Evolutionary conservation across 495 filamentous ascomycete species (phyloP).

Genomic region (Glutinoglossum americanum): DNA sequence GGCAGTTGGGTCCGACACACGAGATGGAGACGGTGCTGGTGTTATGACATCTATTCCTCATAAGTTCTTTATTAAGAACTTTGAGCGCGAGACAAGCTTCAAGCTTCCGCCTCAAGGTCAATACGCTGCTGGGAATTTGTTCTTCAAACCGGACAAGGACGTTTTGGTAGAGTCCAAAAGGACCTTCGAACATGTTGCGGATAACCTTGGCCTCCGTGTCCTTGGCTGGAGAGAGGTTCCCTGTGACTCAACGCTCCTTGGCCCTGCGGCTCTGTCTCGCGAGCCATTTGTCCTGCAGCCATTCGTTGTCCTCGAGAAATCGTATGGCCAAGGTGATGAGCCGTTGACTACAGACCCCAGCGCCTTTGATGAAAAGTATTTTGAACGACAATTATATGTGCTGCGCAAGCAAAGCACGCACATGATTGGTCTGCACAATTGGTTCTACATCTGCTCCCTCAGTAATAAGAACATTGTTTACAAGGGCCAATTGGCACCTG

Average conservation of each 20-base stretch:
- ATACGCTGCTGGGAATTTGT: constrained; percentile 94
- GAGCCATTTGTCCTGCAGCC: constrained; percentile 92
- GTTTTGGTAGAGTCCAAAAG: constrained; percentile 68
- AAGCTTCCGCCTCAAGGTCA: constrained; percentile 74
- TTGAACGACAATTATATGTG: constrained; percentile 87
- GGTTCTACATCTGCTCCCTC: constrained; percentile 97
- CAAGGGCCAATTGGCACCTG: constrained; percentile 89
- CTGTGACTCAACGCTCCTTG: constrained; percentile 75
- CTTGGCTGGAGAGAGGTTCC: constrained; percentile 95
- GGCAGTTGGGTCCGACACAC: constrained; percentile 90
- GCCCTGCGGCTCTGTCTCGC: constrained; percentile 77
- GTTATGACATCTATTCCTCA: constrained; percentile 99
- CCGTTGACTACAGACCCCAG: constrained; percentile 62
- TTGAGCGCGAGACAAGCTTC: constrained; percentile 70
- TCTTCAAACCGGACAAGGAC: constrained; percentile 92
- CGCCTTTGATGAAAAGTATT: constrained; percentile 61
- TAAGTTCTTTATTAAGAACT: constrained; percentile 97
- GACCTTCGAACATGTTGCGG: constrained; percentile 81
- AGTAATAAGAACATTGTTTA: constrained; percentile 99
- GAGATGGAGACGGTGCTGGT: constrained; percentile 94
- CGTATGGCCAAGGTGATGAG: constrained; percentile 69
- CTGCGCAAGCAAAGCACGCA: constrained; percentile 89
- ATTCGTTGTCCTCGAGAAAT: constrained; percentile 72
- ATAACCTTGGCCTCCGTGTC: constrained; percentile 68
- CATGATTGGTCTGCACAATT: constrained; percentile 86